Conservation (phyloP, 306 rosid species). For the Sechiopsis laciniata region DNA sequence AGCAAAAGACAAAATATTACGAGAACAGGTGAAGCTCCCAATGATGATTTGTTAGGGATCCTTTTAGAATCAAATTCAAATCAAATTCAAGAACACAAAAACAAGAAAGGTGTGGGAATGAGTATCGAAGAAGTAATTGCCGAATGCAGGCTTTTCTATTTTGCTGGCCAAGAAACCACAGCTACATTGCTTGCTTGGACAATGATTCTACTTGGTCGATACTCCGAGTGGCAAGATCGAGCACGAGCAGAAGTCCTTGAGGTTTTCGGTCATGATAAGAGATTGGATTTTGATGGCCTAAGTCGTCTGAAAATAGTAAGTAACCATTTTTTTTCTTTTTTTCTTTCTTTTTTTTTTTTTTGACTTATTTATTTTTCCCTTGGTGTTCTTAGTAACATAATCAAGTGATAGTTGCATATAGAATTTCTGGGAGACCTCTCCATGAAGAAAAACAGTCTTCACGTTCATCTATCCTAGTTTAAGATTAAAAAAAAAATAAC, state of each 20-base stretch:
- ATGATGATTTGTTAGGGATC: not conserved
- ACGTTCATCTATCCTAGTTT: too few species aligned
- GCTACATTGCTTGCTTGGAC: conserved; percentile 4
- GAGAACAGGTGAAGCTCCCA: not conserved
- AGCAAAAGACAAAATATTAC: not conserved
- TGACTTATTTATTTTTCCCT: too few species aligned
- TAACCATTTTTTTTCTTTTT: not conserved
- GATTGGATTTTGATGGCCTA: not conserved
- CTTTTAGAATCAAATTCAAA: not conserved
- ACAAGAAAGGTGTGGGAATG: not conserved
- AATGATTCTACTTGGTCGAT: not conserved
- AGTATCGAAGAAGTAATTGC: not conserved
- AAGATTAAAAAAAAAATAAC: too few species aligned
- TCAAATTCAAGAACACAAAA: not conserved
- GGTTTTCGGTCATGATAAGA: not conserved
- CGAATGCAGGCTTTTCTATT: conserved; percentile 5
- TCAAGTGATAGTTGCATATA: too few species aligned
- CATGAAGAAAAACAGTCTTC: too few species aligned
- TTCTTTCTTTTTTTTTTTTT: too few species aligned
- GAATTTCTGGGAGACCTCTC: too few species aligned
- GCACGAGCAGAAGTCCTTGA: not conserved
- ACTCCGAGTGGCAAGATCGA: conserved; percentile 6
- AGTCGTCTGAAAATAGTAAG: not conserved
- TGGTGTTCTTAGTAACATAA: too few species aligned
- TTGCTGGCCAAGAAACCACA: conserved; percentile 12